phyloP scores from a whole-genome alignment of 371 early-diverging fungal genomes.

The Lichtheimia ramosa region DNA sequence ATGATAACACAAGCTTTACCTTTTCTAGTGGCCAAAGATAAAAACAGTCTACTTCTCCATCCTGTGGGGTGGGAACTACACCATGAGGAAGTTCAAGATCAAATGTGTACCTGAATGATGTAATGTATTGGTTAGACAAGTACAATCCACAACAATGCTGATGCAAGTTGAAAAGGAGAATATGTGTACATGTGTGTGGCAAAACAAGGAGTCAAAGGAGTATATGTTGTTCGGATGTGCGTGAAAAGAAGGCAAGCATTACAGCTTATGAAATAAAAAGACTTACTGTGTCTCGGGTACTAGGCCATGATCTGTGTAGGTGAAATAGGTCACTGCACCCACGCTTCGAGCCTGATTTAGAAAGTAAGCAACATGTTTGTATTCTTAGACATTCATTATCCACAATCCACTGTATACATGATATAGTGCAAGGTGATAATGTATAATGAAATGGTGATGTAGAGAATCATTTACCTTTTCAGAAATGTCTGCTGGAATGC shows the following conservation, averaged over 20 bases:
- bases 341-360: conserved; percentile 46
- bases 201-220: too few species aligned
- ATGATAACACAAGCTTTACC: conserved; percentile 27
- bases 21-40: conserved; percentile 73
- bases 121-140: too few species aligned
- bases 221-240: too few species aligned
- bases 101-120: conserved; percentile 62
- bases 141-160: not conserved
- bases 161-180: not conserved
- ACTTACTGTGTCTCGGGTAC: conserved; percentile 74
- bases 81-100: conserved; percentile 76
- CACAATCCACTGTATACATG: too few species aligned
- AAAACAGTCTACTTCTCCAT: conserved; percentile 91
- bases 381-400: too few species aligned
- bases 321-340: conserved; percentile 74
- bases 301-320: conserved; percentile 53
- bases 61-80: conserved; percentile 72
- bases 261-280: not conserved
- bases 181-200: too few species aligned
- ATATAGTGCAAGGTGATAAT: too few species aligned
- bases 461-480: conserved; percentile 3
- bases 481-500: conserved; percentile 60
- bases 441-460: too few species aligned
- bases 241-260: too few species aligned
- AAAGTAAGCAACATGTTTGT: not conserved